Percentiles rank a stretch among this genome's conserved stretches.
These are phyloP conservation scores for Nannizziopsis arthrosporioides DNA, from an alignment of 2,329 filamentous ascomycete genomes.

Conservation along the genomic window DNA sequence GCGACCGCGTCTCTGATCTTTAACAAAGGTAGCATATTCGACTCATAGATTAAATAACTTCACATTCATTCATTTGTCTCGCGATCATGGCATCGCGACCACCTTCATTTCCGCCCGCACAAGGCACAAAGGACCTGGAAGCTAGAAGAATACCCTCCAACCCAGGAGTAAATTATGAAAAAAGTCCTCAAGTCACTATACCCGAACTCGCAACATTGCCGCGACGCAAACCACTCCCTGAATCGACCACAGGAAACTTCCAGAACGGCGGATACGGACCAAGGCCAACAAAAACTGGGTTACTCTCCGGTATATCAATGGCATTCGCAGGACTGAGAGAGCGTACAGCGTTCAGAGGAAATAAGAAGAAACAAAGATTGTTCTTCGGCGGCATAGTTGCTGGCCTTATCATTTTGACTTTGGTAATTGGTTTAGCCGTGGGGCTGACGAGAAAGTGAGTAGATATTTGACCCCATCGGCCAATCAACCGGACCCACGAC, in stretches of 20 bases:
- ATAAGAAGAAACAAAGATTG: constrained; percentile 10
- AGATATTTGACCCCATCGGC: neutral
- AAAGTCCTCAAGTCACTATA: constrained; percentile 7
- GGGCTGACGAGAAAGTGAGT: constrained; percentile 21
- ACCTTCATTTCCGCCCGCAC: constrained; percentile 5
- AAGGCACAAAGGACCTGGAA: constrained; percentile 10
- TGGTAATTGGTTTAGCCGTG: constrained; percentile 27
- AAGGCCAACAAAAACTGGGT: neutral
- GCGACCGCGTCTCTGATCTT: no score
- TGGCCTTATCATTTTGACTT: constrained; percentile 19
- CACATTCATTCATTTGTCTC: neutral
- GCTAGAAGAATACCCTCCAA: neutral
- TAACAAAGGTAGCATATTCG: neutral
- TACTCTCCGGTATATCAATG: neutral
- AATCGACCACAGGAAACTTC: constrained; percentile 5
- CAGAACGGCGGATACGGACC: neutral
- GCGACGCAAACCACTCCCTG: constrained; percentile 16
- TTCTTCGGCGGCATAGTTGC: constrained; percentile 12
- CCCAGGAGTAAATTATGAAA: constrained; percentile 7
- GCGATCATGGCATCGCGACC: neutral
- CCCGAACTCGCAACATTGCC: constrained; percentile 11
- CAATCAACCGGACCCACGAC: neutral
- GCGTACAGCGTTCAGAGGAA: constrained; percentile 3
- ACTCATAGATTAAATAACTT: neutral
- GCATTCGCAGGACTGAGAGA: neutral